Percentiles rank a stretch among this genome's conserved stretches.
phyloP scores from a whole-genome alignment of 768 basidiomycete species.

The Rhizopogon roseolus region DNA sequence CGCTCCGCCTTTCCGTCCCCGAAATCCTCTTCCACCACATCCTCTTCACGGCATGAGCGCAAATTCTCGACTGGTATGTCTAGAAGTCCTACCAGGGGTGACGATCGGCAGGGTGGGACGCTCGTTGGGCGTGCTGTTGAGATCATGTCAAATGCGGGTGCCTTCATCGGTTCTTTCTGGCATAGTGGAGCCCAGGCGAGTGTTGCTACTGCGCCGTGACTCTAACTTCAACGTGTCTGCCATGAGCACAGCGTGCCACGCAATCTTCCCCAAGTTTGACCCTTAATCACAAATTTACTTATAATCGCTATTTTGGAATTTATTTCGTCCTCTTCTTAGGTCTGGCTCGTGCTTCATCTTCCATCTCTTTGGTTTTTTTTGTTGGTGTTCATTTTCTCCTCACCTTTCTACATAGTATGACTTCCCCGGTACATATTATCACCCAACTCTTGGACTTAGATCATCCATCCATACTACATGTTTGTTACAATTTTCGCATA shows the following conservation, averaged over 20 bases:
- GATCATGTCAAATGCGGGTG: slow-evolving; percentile 76
- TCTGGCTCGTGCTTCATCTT: not conserved
- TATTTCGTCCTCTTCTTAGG: slow-evolving; percentile 20
- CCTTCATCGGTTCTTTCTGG: slow-evolving; percentile 67
- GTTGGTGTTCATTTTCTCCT: not conserved
- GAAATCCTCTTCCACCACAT: not conserved
- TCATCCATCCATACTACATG: slow-evolving; percentile 2
- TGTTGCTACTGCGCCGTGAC: slow-evolving; percentile 18
- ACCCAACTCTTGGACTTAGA: slow-evolving; percentile 18
- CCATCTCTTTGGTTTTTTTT: not conserved
- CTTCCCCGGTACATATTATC: slow-evolving; percentile 17
- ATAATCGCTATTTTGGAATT: slow-evolving; percentile 23
- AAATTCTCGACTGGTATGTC: slow-evolving; percentile 14
- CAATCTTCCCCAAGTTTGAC: not conserved
- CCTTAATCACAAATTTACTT: slow-evolving; percentile 15
- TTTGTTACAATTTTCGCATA: slow-evolving; percentile 7
- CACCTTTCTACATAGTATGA: not conserved
- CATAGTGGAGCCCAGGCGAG: slow-evolving; percentile 19
- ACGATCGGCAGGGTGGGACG: slow-evolving; percentile 31
- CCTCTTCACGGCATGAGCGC: slow-evolving; percentile 10
- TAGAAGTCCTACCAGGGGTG: slow-evolving; percentile 23
- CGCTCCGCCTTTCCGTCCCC: slow-evolving; percentile 17
- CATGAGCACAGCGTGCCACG: not conserved
- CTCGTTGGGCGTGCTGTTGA: slow-evolving; percentile 65
- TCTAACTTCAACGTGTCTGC: not conserved